A percentile compares a stretch with the other conserved stretches of the same genome.
phyloP scores from a whole-genome alignment of 371 early-diverging fungal genomes.

The Mortierella sp. region DNA sequence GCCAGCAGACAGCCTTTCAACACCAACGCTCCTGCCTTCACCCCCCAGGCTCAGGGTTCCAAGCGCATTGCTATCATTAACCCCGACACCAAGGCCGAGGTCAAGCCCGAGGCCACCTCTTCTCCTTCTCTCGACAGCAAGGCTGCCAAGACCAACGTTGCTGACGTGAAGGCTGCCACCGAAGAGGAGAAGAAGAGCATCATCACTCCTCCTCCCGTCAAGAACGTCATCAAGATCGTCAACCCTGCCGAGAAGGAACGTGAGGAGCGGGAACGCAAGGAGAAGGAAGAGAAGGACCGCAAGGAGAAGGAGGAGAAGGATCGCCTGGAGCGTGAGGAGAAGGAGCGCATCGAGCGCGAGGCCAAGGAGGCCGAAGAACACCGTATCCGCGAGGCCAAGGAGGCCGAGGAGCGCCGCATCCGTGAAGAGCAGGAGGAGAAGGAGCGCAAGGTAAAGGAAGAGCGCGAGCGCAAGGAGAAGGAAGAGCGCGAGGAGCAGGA shows the following conservation, averaged over 20 bases:
- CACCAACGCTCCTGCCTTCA: conserved; percentile 56
- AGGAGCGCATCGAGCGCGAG: conserved; percentile 60
- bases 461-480: conserved; percentile 47
- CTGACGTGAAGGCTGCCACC: conserved; percentile 44
- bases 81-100: conserved; percentile 79
- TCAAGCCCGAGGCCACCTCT: conserved; percentile 63
- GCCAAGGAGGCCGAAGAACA: conserved; percentile 47
- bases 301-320: conserved; percentile 65
- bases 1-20: conserved; percentile 35
- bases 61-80: conserved; percentile 82
- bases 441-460: conserved; percentile 48
- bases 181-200: conserved; percentile 60
- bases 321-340: conserved; percentile 55
- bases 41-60: conserved; percentile 61
- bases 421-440: conserved; percentile 49
- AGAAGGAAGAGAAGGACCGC: conserved; percentile 64
- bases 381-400: conserved; percentile 44
- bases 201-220: conserved; percentile 59
- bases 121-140: conserved; percentile 52
- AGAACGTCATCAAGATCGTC: conserved; percentile 74
- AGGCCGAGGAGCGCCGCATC: conserved; percentile 42
- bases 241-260: conserved; percentile 63
- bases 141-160: conserved; percentile 46
- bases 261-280: conserved; percentile 58
- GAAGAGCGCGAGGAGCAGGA: conserved; percentile 61